Base-by-base conservation (phyloP, 108 stramenopile genomes). In the Fistulifera solaris region DNA sequence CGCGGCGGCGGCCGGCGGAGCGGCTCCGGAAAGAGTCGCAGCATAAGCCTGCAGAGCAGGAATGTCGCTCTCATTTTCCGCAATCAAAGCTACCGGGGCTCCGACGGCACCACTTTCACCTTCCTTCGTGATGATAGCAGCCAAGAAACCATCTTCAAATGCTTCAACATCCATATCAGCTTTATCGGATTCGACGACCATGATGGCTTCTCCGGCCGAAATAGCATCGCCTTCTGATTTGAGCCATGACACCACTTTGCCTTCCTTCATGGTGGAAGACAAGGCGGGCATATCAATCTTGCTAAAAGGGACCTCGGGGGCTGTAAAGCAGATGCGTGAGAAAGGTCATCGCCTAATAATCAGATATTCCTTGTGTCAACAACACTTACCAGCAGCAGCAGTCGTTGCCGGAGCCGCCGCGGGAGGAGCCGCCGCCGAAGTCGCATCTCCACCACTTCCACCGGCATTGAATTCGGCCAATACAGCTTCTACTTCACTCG, bases 91-190 rank as follows among this genome's bases (percentile, higher is more conserved):
- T 40, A 96, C 90, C 22, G 97, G 87, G 6, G 87, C 69, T 21
- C 97, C 97, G 10, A 98, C 97, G 38, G 72, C 52, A 2, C 93
- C 86, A 55, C 57, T 78, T 53, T 94, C 91, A 15, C 97, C 96
- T 58, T 98, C 97, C 14, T 54, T 71, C 0, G 89, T 93, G 25
- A 96, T 68, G 28, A 98, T 95, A 24, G 94, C 93, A 12, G 95
- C 94, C 52, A 98, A 60, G 80, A 80, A 93, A 14, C 97, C 97
- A 67, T 94, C 94, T 44, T 94, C 92, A 48, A 96, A 98, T 1
- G 95, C 87, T 57, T 98, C 97, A 6, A 96, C 91, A 62, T 98
- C 97, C 97, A 98, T 98, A 62, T 98, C 97, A 14, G 97, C 97
- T 75, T 97, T 97, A 65, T 98, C 97, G 48, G 83, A 86, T 72